Percentiles rank a stretch among this genome's conserved stretches.
These are phyloP conservation scores for Dicorynia guianensis DNA, from an alignment of 306 rosid species.

Conservation along the genomic window DNA sequence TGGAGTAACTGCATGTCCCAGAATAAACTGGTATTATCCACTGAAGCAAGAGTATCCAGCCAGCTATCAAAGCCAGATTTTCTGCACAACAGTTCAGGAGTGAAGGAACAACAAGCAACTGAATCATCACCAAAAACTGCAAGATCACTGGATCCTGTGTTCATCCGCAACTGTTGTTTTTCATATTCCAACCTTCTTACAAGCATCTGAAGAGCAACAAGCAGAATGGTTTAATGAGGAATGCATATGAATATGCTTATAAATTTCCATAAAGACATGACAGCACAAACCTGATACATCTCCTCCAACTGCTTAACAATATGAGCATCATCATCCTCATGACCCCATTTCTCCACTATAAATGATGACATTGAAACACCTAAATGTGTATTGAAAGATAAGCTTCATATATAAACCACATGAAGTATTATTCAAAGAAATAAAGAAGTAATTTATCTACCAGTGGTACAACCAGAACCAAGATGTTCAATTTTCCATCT, in stretches of 20 bases:
- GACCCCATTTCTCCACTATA: constrained; percentile 52
- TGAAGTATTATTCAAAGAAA: constrained; percentile 15
- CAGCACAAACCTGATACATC: constrained; percentile 62
- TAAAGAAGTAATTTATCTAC: constrained; percentile 6
- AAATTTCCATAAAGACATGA: constrained; percentile 21
- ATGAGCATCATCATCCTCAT: constrained; percentile 50
- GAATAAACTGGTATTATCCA: constrained; percentile 67
- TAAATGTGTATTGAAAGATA: constrained; percentile 34
- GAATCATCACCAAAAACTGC: constrained; percentile 40
- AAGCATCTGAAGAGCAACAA: constrained; percentile 56
- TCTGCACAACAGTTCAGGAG: constrained; percentile 53
- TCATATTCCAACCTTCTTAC: constrained; percentile 53
- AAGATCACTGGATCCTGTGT: constrained; percentile 39
- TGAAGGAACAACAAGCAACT: constrained; percentile 62
- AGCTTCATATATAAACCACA: background rate
- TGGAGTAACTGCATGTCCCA: constrained; percentile 74
- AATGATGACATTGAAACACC: constrained; percentile 72
- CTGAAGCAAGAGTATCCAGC: constrained; percentile 66
- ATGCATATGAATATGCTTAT: background rate
- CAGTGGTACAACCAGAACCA: constrained; percentile 3
- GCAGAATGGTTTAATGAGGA: constrained; percentile 18
- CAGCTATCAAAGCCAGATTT: constrained; percentile 59
- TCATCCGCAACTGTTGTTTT: constrained; percentile 52
- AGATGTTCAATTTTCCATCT: background rate
- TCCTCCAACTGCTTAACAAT: constrained; percentile 57